Evolutionary conservation across 805 yeast genomes (phyloP).

Genomic region (Candida vartiovaarae): DNA sequence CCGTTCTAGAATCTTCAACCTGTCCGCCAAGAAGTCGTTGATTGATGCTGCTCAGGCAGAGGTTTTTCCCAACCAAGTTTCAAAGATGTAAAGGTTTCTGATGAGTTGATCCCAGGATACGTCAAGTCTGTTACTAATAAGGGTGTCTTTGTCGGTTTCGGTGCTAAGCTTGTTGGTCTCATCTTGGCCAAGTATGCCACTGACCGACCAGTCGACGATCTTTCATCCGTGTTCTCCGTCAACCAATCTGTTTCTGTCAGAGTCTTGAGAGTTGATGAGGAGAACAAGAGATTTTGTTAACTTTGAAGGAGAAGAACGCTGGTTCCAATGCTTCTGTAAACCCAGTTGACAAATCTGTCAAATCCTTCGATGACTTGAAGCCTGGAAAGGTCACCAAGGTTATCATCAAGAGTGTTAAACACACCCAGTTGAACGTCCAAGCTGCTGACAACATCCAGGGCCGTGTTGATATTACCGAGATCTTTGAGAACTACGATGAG

Average conservation of each 20-base stretch:
- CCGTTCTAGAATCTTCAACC: constrained; percentile 51
- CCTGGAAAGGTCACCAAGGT: constrained; percentile 62
- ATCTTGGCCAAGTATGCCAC: constrained; percentile 69
- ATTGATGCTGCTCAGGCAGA: constrained; percentile 52
- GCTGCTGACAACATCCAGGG: constrained; percentile 77
- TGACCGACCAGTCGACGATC: constrained; percentile 44
- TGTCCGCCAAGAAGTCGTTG: constrained; percentile 60
- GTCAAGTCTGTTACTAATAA: constrained; percentile 68
- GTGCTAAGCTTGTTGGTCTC: constrained; percentile 74
- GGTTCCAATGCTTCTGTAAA: constrained; percentile 32
- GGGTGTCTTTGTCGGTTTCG: constrained; percentile 83
- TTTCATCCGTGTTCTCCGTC: constrained; percentile 45
- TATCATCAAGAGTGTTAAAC: constrained; percentile 52
- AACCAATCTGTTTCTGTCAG: constrained; percentile 69
- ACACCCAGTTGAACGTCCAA: constrained; percentile 65
- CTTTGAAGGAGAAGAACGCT: constrained; percentile 38
- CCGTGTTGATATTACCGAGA: constrained; percentile 68
- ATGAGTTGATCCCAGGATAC: constrained; percentile 56
- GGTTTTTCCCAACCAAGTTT: constrained; percentile 48
- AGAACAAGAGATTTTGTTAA: constrained; percentile 63
- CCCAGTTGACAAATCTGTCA: constrained; percentile 54
- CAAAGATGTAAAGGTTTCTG: constrained; percentile 48
- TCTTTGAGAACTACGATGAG: constrained; percentile 45
- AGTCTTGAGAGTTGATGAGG: constrained; percentile 62
- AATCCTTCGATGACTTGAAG: constrained; percentile 40